phyloP scores from a whole-genome alignment of 2,329 filamentous ascomycete genomes.

The Sporothrix brasiliensis region DNA sequence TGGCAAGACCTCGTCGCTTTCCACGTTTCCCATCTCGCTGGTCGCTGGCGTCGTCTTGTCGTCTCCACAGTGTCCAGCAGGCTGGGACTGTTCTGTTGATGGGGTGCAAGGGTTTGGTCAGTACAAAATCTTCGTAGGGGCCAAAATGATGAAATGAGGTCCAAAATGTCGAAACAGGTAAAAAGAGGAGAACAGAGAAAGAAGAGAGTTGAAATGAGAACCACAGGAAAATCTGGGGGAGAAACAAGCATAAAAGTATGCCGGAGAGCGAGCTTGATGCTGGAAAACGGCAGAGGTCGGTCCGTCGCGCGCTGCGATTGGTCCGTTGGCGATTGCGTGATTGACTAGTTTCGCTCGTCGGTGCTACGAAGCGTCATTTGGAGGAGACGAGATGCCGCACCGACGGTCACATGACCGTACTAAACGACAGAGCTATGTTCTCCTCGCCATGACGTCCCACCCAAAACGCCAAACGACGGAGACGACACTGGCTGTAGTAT shows the following conservation, averaged over 20 bases:
- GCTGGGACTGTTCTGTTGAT: not conserved
- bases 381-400: conserved; percentile 11
- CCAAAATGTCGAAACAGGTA: not conserved
- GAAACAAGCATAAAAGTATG: not conserved
- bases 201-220: not conserved
- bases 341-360: conserved; percentile 28
- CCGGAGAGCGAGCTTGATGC: not conserved
- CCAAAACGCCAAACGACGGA: too few species aligned
- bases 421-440: too few species aligned
- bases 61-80: not conserved
- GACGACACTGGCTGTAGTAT: too few species aligned
- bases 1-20: not conserved
- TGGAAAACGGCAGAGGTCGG: conserved; percentile 25
- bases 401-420: conserved; percentile 26
- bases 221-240: not conserved
- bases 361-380: conserved; percentile 9
- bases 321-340: conserved; percentile 34
- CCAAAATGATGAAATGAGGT: conserved; percentile 33
- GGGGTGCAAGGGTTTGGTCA: not conserved
- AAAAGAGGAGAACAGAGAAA: not conserved
- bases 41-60: not conserved
- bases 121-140: not conserved
- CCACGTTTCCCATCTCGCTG: not conserved
- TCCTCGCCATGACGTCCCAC: too few species aligned
- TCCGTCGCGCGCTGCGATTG: conserved; percentile 31